Base-by-base conservation (phyloP, 208 protist genomes). In the Leishmania aethiopica region DNA sequence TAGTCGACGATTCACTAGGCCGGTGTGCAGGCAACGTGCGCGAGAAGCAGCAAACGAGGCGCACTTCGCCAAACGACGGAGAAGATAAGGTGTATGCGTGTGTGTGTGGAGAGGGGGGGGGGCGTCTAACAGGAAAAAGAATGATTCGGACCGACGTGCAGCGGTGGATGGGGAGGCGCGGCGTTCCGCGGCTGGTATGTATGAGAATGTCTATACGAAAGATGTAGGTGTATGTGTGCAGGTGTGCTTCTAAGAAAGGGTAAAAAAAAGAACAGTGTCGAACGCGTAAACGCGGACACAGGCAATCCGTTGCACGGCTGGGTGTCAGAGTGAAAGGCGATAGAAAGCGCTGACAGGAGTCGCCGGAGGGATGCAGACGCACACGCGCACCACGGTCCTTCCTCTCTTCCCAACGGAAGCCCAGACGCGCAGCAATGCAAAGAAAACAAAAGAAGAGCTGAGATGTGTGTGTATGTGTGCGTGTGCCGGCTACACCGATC, bases 371-470 rank as follows among this genome's bases (percentile, higher is more conserved):
- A 55, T n/a, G 73, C 60, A 67, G n/a, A 67, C 60, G 13, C 32
- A 70, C 28, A 70, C 35, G 37, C 3, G 2, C 28, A 67, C 60
- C 11, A 19, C 17, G 17, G 0, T 2, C 51, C 15, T 19, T 19
- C 51, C 51, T 19, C 8, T 57, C 51, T 8, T 22, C 15, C 51
- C 10, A 22, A 57, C 11, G 17, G 11, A 57, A 19, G 17, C 15
- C 10, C 17, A 19, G 51, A 57, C 51, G 10, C 57, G 17, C 57
- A 62, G 57, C 3, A 62, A 62, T 25, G 57, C 25, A 13, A n/a
- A 62, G 57, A 86, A 62, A 79, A 79, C 79, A 74, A 82, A 82
- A 78, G 72, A 82, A 71, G 72, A 49, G 25, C 45, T n/a, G 40
- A 59, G 66, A 55, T 67, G 55, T 51, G 42, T 42, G 40, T 42